Conservation (phyloP, 495 filamentous ascomycete species). For the Lasiosphaeria ovina region DNA sequence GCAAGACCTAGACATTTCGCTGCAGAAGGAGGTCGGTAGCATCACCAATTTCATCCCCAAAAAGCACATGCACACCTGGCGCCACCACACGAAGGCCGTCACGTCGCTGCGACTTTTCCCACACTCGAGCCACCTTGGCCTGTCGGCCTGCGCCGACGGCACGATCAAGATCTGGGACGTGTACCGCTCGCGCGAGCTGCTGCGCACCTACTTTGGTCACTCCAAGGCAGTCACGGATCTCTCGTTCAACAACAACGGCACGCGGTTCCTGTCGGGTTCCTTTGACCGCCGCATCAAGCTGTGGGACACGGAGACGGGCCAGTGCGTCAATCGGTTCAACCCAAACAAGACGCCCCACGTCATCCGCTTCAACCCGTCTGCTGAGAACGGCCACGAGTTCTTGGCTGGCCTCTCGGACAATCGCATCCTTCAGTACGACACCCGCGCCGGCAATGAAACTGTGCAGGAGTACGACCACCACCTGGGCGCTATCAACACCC, state of each 20-base stretch:
- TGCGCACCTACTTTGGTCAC: conserved; percentile 88
- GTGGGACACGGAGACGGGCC: conserved; percentile 96
- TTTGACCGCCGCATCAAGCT: conserved; percentile 95
- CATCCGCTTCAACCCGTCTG: conserved; percentile 82
- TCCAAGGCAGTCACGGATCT: conserved; percentile 87
- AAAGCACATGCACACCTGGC: conserved; percentile 88
- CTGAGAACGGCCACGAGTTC: conserved; percentile 81
- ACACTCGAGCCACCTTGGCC: conserved; percentile 75
- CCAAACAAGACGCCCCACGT: conserved; percentile 95
- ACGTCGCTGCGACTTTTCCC: conserved; percentile 88
- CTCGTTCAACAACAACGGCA: conserved; percentile 79
- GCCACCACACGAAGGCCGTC: conserved; percentile 80
- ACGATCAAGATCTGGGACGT: conserved; percentile 95
- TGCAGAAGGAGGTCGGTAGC: conserved; percentile 75
- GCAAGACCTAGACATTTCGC: conserved; percentile 88
- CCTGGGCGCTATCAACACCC: conserved; percentile 93
- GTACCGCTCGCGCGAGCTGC: conserved; percentile 81
- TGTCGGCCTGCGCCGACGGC: conserved; percentile 81
- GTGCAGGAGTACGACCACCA: conserved; percentile 99
- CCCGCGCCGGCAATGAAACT: conserved; percentile 68
- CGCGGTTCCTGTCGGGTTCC: conserved; percentile 82
- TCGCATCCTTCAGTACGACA: conserved; percentile 98
- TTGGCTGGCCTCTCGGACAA: conserved; percentile 96
- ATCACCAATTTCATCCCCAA: conserved; percentile 89
- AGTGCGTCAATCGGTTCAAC: conserved; percentile 80